Evolutionary conservation across 78 protist species (phyloP).

Genomic region (Pelomyxa schiedti): DNA sequence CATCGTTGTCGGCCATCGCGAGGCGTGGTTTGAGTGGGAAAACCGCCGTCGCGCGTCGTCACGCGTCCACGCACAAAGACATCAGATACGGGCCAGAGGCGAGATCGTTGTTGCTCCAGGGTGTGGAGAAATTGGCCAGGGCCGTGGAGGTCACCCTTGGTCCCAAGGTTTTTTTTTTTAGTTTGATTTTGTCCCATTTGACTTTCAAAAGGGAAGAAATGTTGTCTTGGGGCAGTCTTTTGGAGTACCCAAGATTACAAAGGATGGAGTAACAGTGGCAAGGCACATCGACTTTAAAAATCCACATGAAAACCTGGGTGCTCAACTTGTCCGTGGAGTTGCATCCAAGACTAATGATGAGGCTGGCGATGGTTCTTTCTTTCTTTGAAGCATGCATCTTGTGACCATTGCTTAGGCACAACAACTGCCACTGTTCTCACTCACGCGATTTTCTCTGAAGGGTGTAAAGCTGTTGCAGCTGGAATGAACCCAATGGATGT

Average conservation of each 20-base stretch:
- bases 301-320: slow-evolving; percentile 89
- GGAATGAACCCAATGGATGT: slow-evolving; percentile 98
- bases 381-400: too few relatives aligned
- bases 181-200: not conserved
- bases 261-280: slow-evolving; percentile 99
- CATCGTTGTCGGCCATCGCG: too few relatives aligned
- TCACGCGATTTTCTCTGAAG: slow-evolving; percentile 89
- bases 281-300: slow-evolving; percentile 88
- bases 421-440: slow-evolving; percentile 97
- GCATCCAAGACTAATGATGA: slow-evolving; percentile 95
- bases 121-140: slow-evolving; percentile 89
- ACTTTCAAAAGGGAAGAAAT: slow-evolving; percentile 90
- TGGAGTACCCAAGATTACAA: slow-evolving; percentile 97
- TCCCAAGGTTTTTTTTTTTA: slow-evolving; percentile 68
- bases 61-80: slow-evolving; percentile 70
- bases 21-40: too few relatives aligned
- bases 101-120: slow-evolving; percentile 76
- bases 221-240: slow-evolving; percentile 89
- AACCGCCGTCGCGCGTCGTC: too few relatives aligned
- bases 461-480: slow-evolving; percentile 88
- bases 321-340: slow-evolving; percentile 84
- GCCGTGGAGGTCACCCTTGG: slow-evolving; percentile 97
- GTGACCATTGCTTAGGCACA: slow-evolving; percentile 64
- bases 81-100: slow-evolving; percentile 81
- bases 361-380: slow-evolving; percentile 83